Evolutionary conservation across 2,329 filamentous ascomycete genomes (phyloP), one percentile per base, ranked within the genome.

Genomic region (Neoascochyta sp.): DNA sequence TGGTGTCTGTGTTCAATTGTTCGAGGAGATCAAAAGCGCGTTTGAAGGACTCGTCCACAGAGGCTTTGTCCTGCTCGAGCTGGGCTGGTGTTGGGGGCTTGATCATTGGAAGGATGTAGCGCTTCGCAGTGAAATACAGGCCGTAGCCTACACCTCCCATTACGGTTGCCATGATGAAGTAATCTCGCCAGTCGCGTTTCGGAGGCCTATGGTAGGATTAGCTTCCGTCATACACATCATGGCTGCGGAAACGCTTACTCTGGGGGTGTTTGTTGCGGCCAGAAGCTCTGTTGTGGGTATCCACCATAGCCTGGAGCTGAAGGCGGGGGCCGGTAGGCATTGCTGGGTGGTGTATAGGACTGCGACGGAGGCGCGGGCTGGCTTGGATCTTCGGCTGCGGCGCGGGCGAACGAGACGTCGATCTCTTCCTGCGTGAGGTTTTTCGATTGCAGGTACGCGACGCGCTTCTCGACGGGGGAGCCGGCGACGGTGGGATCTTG

Each of bases 101-200:
- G 39, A 98, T 87, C 16, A 98, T 71, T 22, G 92, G 92, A 43
- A 84, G 78, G 35, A 98, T 80, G 54, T 98, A 98, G 54, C 92
- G 86, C 79, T 93, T 49, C 39, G 88, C 86, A 10, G 95, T 75
- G 44, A 82, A 78, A 60, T 92, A 98, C 13, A 95, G 66, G 0
- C 89, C 90, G 55, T 95, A 96, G 21, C 87, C 76, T 12, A 95
- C 81, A 27, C 89, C 87, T 34, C 88, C 83, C 41, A 93, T 83
- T 9, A 96, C 86, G 0, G 92, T 98, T 6, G 92, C 92, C 87
- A 96, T 95, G 64, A 98, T 96, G 66, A 98, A 98, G 85, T 88
- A 96, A 60, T 98, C 92, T 40, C 93, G 78, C 92, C 92, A 98
- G 66, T 98, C 92, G 55, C 92, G 75, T 58, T 80, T 81, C 3